Evolutionary conservation across 495 filamentous ascomycete species (phyloP).

Genomic region (Parachaetomium inaequale): DNA sequence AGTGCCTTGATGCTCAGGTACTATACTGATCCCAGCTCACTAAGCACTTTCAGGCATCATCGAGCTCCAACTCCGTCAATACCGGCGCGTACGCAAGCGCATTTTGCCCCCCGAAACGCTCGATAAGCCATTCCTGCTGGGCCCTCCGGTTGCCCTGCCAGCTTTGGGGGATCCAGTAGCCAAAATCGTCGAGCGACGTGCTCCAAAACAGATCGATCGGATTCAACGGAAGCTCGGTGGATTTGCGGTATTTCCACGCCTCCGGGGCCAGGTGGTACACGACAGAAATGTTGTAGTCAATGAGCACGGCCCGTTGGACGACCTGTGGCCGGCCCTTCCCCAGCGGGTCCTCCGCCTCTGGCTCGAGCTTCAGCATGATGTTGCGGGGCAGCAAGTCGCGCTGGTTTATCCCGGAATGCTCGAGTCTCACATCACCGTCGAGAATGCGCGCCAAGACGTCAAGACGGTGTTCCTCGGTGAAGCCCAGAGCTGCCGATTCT

Average conservation of each 20-base stretch:
- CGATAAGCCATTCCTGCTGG: background rate
- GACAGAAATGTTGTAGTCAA: background rate
- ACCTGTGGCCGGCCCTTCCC: background rate
- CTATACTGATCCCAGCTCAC: background rate
- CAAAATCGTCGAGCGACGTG: constrained; percentile 1
- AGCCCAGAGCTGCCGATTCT: background rate
- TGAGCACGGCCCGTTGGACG: background rate
- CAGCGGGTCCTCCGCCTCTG: background rate
- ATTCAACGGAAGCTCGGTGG: background rate
- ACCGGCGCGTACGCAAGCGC: background rate
- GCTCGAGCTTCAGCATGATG: constrained; percentile 13
- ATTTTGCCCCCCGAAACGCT: background rate
- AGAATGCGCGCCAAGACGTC: constrained; percentile 11
- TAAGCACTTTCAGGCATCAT: background rate
- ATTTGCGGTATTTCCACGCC: background rate
- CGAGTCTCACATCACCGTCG: constrained; percentile 13
- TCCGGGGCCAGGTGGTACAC: background rate
- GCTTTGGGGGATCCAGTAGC: background rate
- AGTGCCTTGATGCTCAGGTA: background rate
- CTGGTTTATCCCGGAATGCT: constrained; percentile 13
- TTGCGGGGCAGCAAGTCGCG: constrained; percentile 19
- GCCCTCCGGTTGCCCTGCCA: background rate
- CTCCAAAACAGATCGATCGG: background rate
- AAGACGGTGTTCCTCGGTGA: constrained; percentile 14
- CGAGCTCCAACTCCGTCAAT: background rate